phyloP scores from a whole-genome alignment of 1,284 basidiomycete species.

The Sporisorium exsertum region DNA sequence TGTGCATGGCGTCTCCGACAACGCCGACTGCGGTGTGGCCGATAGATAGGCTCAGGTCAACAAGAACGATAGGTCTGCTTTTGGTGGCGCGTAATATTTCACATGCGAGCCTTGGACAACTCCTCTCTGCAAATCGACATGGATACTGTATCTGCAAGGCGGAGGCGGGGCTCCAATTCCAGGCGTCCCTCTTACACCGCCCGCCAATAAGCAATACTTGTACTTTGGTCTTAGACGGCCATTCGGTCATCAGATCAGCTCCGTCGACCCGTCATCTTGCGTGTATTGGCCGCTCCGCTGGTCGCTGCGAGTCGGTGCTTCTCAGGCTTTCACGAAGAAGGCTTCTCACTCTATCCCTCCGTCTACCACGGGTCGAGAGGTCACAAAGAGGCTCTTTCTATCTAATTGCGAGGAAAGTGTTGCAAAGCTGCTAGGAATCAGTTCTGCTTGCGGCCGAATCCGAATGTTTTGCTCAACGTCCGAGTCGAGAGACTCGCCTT shows the following conservation, averaged over 20 bases:
- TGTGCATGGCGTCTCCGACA: too few species aligned
- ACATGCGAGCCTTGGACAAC: not conserved
- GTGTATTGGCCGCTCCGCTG: not conserved
- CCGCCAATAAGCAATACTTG: conserved; percentile 1
- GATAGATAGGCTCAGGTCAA: not conserved
- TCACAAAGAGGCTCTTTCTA: not conserved
- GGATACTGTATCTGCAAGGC: conserved; percentile 4
- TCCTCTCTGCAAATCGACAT: not conserved
- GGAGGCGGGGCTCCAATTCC: conserved; percentile 43
- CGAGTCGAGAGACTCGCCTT: conserved; percentile 42
- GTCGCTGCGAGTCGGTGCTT: not conserved
- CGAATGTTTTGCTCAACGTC: conserved; percentile 48
- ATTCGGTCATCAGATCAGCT: not conserved
- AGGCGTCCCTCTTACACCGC: conserved; percentile 1
- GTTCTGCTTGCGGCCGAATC: conserved; percentile 43
- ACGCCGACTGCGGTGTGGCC: too few species aligned
- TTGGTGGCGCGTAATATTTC: conserved; percentile 5
- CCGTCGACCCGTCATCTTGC: not conserved
- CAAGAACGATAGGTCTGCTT: not conserved
- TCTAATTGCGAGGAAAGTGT: not conserved
- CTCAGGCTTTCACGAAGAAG: not conserved
- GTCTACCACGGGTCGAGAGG: not conserved
- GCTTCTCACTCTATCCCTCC: not conserved
- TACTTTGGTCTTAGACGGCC: not conserved
- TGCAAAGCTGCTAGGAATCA: not conserved